Percentiles rank a stretch among this genome's conserved stretches.
phyloP scores from a whole-genome alignment of 768 basidiomycete species.

The Bullera alba region DNA sequence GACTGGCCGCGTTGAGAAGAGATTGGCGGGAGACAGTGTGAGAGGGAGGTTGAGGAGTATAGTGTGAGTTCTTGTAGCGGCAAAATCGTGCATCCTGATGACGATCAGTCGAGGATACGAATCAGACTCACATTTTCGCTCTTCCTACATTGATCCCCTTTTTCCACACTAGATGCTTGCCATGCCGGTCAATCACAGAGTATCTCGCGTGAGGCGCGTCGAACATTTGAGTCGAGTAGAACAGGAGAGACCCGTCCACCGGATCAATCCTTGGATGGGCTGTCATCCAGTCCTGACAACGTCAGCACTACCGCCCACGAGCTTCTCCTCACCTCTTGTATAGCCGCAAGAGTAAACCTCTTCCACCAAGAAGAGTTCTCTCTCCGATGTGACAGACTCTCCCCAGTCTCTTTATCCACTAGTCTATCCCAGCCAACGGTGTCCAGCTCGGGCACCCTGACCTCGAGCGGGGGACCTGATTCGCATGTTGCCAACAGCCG shows the following conservation, averaged over 20 bases:
- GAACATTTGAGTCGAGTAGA: conserved; percentile 44
- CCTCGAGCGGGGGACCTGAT: conserved; percentile 45
- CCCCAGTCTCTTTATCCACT: conserved; percentile 17
- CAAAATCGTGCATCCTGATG: conserved; percentile 49
- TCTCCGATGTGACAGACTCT: conserved; percentile 18
- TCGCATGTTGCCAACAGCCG: conserved; percentile 47
- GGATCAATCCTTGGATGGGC: conserved; percentile 71
- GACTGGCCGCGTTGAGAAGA: conserved; percentile 37
- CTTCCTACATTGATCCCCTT: conserved; percentile 36
- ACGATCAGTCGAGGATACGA: neutral
- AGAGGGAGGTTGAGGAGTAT: conserved; percentile 48
- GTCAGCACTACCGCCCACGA: neutral
- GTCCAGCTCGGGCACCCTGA: conserved; percentile 46
- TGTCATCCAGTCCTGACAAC: conserved; percentile 64
- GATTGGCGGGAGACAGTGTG: conserved; percentile 46
- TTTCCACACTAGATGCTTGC: conserved; percentile 41
- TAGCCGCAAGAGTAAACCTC: conserved; percentile 21
- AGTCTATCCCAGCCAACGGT: conserved; percentile 46
- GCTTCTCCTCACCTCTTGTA: conserved; percentile 42
- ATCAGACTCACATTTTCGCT: conserved; percentile 37
- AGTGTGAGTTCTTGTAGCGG: conserved; percentile 44
- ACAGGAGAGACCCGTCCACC: conserved; percentile 36
- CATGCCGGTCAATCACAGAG: conserved; percentile 40
- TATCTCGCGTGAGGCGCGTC: conserved; percentile 34
- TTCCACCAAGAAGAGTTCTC: conserved; percentile 30